A percentile compares a stretch with the other conserved stretches of the same genome.
Evolutionary conservation across 2,329 filamentous ascomycete genomes (phyloP).

Genomic region (Ceratocystis diversiconidia): DNA sequence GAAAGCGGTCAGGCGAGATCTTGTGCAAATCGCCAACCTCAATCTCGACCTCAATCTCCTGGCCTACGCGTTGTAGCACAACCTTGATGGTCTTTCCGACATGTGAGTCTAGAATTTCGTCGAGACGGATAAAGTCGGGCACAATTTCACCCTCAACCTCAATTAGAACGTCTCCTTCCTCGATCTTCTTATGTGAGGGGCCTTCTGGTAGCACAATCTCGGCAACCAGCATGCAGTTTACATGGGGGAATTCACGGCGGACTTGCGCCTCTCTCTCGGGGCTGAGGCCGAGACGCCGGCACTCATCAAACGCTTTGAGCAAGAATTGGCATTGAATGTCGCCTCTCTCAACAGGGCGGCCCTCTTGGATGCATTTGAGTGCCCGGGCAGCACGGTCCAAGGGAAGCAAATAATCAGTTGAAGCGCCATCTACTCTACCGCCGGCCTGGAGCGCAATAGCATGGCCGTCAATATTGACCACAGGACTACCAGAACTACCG

Average conservation of each 20-base stretch:
- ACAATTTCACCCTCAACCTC: conserved; percentile 88
- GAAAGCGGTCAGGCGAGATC: conserved; percentile 92
- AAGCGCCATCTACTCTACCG: conserved; percentile 82
- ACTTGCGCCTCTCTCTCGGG: conserved; percentile 77
- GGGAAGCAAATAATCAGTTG: conserved; percentile 94
- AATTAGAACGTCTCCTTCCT: conserved; percentile 86
- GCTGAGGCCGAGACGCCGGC: conserved; percentile 71
- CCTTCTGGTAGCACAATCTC: conserved; percentile 89
- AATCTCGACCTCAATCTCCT: conserved; percentile 74
- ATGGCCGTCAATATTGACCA: conserved; percentile 86
- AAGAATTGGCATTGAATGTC: conserved; percentile 98
- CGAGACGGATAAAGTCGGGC: conserved; percentile 81
- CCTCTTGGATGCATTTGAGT: conserved; percentile 68
- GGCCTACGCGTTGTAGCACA: conserved; percentile 73
- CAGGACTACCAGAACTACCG: conserved; percentile 94
- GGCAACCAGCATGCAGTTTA: conserved; percentile 92
- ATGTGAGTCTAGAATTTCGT: conserved; percentile 79
- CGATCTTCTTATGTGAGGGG: conserved; percentile 70
- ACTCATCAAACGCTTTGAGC: conserved; percentile 95
- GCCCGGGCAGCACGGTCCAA: conserved; percentile 81
- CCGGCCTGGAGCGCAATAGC: conserved; percentile 90
- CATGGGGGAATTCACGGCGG: conserved; percentile 70
- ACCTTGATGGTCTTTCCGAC: conserved; percentile 68
- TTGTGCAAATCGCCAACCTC: conserved; percentile 77
- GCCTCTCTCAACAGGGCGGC: conserved; percentile 64